Evolutionary conservation across 139 green algal genomes (phyloP), one percentile per base, ranked within the genome.

Genomic region (Marvania coccoides): DNA sequence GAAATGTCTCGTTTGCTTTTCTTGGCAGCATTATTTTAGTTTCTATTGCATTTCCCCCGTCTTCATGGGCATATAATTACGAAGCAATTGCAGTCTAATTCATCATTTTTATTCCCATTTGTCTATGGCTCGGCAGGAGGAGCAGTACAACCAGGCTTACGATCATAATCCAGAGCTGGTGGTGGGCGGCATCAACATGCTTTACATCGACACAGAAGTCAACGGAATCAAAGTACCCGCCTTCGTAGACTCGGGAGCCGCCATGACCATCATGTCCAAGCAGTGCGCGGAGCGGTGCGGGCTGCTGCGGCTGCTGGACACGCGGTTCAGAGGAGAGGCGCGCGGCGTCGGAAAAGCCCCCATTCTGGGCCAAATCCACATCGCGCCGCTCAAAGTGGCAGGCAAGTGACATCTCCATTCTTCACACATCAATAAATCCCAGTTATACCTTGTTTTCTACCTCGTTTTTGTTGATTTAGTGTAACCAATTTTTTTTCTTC

Each of bases 111-210:
- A n/a, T n/a, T n/a, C n/a, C n/a, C n/a, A n/a, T n/a, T n/a, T n/a
- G n/a, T n/a, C n/a, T n/a, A n/a, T n/a, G n/a, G n/a, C n/a, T n/a
- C n/a, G n/a, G n/a, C n/a, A n/a, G n/a, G n/a, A n/a, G 13, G 91
- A 97, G 62, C 97, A 96, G 76, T 89, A 87, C 26, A 73, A 87
- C 61, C 65, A 73, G 13, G 93, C 93, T 3, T 71, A 94, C 64
- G 94, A 99, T 69, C 73, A 97, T 72, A 91, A 77, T 35, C 93
- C 94, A 3, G 94, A 98, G 75, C 19, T 28, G 72, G 85, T 4
- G 42, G 42, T 19, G 19, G 19, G 19, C n/a, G n/a, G n/a, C n/a
- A n/a, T 93, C 2, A 71, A 70, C 61, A 96, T 96, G 89, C 70
- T 95, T 67, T 94, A 95, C 45, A 83, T 95, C 6, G 64, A 91